Conservation (phyloP, 495 filamentous ascomycete genomes). For the Barbatosphaeria neglecta region DNA sequence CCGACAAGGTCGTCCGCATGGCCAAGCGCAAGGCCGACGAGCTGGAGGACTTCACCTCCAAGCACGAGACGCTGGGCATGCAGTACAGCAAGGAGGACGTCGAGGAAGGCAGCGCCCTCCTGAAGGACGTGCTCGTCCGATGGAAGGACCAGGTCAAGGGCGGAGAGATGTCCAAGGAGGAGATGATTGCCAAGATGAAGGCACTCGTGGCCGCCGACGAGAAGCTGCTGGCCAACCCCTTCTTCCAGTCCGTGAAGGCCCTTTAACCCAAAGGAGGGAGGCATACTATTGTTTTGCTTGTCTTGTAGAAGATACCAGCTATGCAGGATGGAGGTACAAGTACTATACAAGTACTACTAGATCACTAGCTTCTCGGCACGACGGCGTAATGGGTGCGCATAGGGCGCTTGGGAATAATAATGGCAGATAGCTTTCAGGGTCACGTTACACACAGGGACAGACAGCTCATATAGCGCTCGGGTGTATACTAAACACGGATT, state of each 20-base stretch:
- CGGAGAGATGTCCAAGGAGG: conserved; percentile 51
- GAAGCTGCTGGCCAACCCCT: conserved; percentile 67
- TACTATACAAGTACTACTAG: too few species aligned
- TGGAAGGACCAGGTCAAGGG: conserved; percentile 80
- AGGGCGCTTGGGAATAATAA: too few species aligned
- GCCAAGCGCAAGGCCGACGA: conserved; percentile 96
- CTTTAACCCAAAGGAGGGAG: conserved; percentile 42
- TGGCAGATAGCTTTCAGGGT: too few species aligned
- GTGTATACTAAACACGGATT: too few species aligned
- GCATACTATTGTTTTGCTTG: too few species aligned
- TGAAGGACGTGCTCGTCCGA: conserved; percentile 73
- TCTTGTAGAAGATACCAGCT: too few species aligned
- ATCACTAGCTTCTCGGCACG: too few species aligned
- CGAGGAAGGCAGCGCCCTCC: conserved; percentile 73
- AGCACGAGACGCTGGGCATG: conserved; percentile 43
- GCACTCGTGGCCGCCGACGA: conserved; percentile 63
- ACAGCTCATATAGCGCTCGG: too few species aligned
- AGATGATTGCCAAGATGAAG: conserved; percentile 69
- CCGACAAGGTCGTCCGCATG: conserved; percentile 95
- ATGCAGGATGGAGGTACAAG: too few species aligned
- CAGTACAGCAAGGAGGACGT: conserved; percentile 70
- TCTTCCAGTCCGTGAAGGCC: conserved; percentile 78
- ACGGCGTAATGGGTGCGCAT: too few species aligned
- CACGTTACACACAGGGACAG: too few species aligned
- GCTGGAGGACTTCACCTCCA: conserved; percentile 86